Conservation (phyloP, 2,329 filamentous ascomycete genomes). For the Cercospora beticola region DNA sequence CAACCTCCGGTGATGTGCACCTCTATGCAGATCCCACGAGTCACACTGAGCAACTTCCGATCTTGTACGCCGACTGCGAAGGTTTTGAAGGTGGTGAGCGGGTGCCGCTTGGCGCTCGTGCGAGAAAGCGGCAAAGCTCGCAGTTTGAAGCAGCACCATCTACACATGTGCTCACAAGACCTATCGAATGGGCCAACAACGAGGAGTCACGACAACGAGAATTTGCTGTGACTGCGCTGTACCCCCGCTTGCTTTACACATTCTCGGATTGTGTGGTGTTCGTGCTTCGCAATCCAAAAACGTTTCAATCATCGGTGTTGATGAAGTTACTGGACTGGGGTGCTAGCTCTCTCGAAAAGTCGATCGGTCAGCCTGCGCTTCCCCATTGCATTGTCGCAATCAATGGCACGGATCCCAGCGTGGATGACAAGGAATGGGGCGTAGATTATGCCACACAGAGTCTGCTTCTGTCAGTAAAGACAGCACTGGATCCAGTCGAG, state of each 20-base stretch:
- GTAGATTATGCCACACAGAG: slow-evolving; percentile 37
- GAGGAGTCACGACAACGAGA: slow-evolving; percentile 38
- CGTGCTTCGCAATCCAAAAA: slow-evolving; percentile 43
- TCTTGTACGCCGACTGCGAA: slow-evolving; percentile 55
- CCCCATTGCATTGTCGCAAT: slow-evolving; percentile 57
- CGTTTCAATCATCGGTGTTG: slow-evolving; percentile 39
- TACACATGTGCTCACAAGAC: slow-evolving; percentile 27
- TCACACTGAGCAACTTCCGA: slow-evolving; percentile 41
- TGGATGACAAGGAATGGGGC: slow-evolving; percentile 39
- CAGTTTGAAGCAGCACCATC: slow-evolving; percentile 19
- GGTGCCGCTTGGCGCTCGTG: slow-evolving; percentile 37
- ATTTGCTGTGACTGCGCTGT: slow-evolving; percentile 43
- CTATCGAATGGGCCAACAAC: slow-evolving; percentile 38
- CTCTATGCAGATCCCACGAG: slow-evolving; percentile 53
- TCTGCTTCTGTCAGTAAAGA: slow-evolving; percentile 35
- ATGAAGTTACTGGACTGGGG: slow-evolving; percentile 52
- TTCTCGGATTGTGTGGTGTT: slow-evolving; percentile 49
- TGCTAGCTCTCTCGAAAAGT: slow-evolving; percentile 52
- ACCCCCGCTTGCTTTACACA: slow-evolving; percentile 45
- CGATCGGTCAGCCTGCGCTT: slow-evolving; percentile 56
- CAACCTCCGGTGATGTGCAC: slow-evolving; percentile 55
- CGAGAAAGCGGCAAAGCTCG: slow-evolving; percentile 23
- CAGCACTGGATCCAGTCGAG: slow-evolving; percentile 35
- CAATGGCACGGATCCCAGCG: slow-evolving; percentile 36
- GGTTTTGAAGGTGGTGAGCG: slow-evolving; percentile 53